Conservation (phyloP, 2,329 filamentous ascomycete species). For the Chrysoporthe austroafricana region DNA sequence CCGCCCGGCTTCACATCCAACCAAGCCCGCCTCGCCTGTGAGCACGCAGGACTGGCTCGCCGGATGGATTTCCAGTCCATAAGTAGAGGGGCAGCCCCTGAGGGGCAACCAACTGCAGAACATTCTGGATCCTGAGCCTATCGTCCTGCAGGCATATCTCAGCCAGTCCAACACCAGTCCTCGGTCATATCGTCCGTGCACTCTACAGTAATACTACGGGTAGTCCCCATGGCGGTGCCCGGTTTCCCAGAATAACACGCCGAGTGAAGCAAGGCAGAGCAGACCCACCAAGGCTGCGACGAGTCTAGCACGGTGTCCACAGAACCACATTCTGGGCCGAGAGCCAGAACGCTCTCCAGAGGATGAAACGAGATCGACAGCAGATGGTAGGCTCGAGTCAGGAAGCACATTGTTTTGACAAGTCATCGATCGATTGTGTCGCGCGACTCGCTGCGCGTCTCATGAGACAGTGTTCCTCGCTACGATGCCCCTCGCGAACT, state of each 20-base stretch:
- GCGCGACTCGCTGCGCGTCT: neutral
- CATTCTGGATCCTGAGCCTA: neutral
- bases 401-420: neutral
- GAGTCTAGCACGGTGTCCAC: conserved; percentile 5
- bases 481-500: conserved; percentile 69
- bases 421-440: neutral
- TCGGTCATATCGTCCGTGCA: neutral
- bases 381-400: neutral
- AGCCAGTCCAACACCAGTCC: neutral
- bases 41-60: neutral
- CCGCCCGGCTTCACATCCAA: neutral
- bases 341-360: neutral
- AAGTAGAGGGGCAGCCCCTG: neutral
- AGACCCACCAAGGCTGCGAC: neutral
- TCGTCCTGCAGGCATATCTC: neutral
- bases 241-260: conserved; percentile 1
- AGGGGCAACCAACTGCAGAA: neutral
- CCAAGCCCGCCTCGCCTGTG: neutral
- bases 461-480: conserved; percentile 60
- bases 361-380: neutral
- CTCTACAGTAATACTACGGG: neutral
- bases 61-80: neutral
- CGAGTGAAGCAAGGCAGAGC: neutral
- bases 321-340: conserved; percentile 7
- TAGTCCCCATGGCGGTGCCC: neutral